Evolutionary conservation across 257 asterid genomes (phyloP), one percentile per base, ranked within the genome.

Genomic region (Anisodus acutangulus): DNA sequence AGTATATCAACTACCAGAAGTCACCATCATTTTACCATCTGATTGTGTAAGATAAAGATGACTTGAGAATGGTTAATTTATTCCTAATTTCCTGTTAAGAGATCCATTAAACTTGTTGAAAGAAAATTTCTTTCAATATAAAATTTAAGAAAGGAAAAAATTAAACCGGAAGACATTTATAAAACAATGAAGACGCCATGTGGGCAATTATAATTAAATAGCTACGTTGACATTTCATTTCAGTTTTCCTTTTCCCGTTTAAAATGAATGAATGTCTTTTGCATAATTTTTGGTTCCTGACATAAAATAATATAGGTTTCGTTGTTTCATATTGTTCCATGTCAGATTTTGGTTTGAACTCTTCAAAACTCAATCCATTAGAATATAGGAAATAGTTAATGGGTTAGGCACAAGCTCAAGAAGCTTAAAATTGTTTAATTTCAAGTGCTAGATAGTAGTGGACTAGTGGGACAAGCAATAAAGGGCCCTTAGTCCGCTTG

Each of bases 391-490:
- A 19, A 49, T 74, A 49, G 60, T 74, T 6, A 74, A 74, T 49
- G 62, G 80, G 60, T 74, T 74, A 10, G 80, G 43, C 62, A 11
- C 81, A 49, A 5, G 19, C 62, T 74, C 62, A 49, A 74, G 62
- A 74, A 74, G 81, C 59, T 74, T 47, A 22, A 43, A 11, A 8
- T 22, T 22, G 62, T 12, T 7, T 15, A 74, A 49, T 7, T 49
- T 74, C 62, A 22, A 74, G 62, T 74, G 62, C 43, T 74, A 74
- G 62, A 74, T 74, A 74, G 45, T 74, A 49, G 62, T 49, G 45
- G 39, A 72, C 9, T 72, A 72, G 59, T 72, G 41, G 59, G 81
- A 49, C 45, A 51, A 12, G 62, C 19, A 49, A 37, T 19, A 51
- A 31, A 11, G 43, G 81, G 17, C 13, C 80, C 60, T 74, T 22